phyloP scores from a whole-genome alignment of 768 basidiomycete genomes.

The Mycena polygramma region DNA sequence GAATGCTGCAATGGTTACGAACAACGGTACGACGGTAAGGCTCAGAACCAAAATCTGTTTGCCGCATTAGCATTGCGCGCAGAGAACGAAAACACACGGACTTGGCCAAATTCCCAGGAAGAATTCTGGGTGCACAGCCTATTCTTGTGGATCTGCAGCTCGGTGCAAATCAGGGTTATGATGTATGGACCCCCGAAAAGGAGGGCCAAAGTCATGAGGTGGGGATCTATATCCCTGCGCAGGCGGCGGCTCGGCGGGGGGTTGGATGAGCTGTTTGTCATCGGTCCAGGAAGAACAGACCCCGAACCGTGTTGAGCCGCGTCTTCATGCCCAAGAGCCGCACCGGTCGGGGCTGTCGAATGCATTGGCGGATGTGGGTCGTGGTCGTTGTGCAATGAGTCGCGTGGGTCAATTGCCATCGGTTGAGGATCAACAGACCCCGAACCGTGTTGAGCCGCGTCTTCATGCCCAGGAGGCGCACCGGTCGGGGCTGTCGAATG shows the following conservation, averaged over 20 bases:
- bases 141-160: constrained; percentile 40
- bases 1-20: too few species aligned
- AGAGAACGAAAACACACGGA: too few species aligned
- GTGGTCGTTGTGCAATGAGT: too few species aligned
- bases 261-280: too few species aligned
- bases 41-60: too few species aligned
- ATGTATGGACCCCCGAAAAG: constrained; percentile 19
- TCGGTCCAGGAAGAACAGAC: constrained; percentile 11
- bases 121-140: constrained; percentile 19
- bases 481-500: not conserved
- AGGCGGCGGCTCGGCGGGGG: too few species aligned
- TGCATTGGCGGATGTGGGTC: too few species aligned
- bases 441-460: not conserved
- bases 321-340: not conserved
- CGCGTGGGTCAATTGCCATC: too few species aligned
- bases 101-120: constrained; percentile 47
- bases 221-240: constrained; percentile 31
- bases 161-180: constrained; percentile 30
- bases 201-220: constrained; percentile 20
- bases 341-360: not conserved
- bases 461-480: not conserved
- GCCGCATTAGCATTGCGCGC: too few species aligned
- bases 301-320: not conserved
- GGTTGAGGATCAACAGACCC: not conserved
- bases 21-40: too few species aligned